Evolutionary conservation across 805 yeast genomes (phyloP).

Genomic region (Teunomyces funiuensis): DNA sequence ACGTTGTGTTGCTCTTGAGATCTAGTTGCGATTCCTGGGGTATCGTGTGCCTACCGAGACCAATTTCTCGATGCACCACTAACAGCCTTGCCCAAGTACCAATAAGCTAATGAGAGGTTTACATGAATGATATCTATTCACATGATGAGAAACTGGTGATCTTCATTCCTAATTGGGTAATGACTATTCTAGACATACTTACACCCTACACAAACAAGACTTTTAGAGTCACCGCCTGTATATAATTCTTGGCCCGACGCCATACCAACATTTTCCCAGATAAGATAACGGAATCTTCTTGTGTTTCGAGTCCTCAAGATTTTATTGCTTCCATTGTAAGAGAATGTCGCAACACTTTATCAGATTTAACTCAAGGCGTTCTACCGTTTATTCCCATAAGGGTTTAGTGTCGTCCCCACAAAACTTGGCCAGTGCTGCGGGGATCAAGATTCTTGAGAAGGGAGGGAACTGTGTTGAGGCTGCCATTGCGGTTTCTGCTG

Average conservation of each 20-base stretch:
- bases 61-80: too few relatives aligned
- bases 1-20: not conserved
- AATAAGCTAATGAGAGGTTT: too few relatives aligned
- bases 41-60: not conserved
- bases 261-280: too few relatives aligned
- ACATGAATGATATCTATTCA: not conserved
- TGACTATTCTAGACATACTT: too few relatives aligned
- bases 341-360: conserved; percentile 7
- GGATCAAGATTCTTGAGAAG: conserved; percentile 57
- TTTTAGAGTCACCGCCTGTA: too few relatives aligned
- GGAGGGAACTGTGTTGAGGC: conserved; percentile 80
- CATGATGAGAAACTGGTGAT: not conserved
- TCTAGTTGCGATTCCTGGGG: not conserved
- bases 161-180: too few relatives aligned
- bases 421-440: conserved; percentile 76
- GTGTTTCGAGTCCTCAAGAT: too few relatives aligned
- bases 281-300: too few relatives aligned
- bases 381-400: conserved; percentile 68
- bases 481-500: conserved; percentile 59
- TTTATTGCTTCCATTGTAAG: not conserved
- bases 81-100: too few relatives aligned
- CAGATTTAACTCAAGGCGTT: conserved; percentile 58
- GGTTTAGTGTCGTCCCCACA: conserved; percentile 78
- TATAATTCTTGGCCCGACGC: too few relatives aligned
- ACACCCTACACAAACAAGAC: too few relatives aligned